Evolutionary conservation across 805 yeast genomes (phyloP).

Genomic region (Tetrapisispora arboricola): DNA sequence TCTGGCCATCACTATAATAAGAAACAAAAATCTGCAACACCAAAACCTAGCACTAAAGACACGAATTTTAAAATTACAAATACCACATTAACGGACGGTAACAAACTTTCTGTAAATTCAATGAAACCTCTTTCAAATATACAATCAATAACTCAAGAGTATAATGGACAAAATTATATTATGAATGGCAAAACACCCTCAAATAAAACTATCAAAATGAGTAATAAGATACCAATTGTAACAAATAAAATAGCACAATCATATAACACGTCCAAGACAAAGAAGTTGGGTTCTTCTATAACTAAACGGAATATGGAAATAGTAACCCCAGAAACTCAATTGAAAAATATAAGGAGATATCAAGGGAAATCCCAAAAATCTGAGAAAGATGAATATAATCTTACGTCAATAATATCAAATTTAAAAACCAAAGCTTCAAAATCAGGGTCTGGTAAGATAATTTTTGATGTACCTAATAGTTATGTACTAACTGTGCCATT

Average conservation of each 20-base stretch:
- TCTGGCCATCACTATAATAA: constrained; percentile 10
- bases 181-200: neutral
- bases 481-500: constrained; percentile 20
- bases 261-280: neutral
- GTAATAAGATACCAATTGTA: constrained; percentile 1
- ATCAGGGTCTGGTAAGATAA: constrained; percentile 13
- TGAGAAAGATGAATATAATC: constrained; percentile 10
- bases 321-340: neutral
- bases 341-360: constrained; percentile 3
- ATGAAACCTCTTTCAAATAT: neutral
- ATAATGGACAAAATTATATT: neutral
- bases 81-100: neutral
- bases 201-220: neutral
- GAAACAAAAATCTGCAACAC: neutral
- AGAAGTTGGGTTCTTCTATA: neutral
- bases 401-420: constrained; percentile 16
- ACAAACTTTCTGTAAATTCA: neutral
- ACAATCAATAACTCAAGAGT: neutral
- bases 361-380: constrained; percentile 11
- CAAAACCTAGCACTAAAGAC: neutral
- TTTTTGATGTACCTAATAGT: constrained; percentile 22
- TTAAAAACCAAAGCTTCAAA: constrained; percentile 21
- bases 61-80: neutral
- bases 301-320: neutral
- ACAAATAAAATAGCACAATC: neutral